phyloP scores from a whole-genome alignment of 345 rosid species.

The Physaria fendleri region DNA sequence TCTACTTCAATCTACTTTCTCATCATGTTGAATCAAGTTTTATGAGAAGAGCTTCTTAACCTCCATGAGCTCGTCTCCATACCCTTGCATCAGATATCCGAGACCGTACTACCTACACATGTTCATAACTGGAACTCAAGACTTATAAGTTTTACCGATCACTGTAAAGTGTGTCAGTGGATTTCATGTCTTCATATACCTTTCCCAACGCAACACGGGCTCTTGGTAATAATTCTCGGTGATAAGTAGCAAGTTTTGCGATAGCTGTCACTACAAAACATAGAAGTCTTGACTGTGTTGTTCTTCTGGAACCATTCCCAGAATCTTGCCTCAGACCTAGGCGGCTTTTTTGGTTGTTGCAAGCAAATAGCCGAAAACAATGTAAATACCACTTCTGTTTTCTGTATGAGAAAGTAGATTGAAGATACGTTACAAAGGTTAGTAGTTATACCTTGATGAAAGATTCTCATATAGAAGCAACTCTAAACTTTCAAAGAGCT shows the following conservation, averaged over 20 bases:
- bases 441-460: constrained; percentile 55
- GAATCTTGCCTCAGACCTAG: constrained; percentile 71
- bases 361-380: constrained; percentile 10
- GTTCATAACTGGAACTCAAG: neutral
- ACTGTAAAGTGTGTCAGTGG: neutral
- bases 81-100: constrained; percentile 77
- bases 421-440: neutral
- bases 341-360: constrained; percentile 41
- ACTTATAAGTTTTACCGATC: neutral
- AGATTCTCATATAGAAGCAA: constrained; percentile 89
- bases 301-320: constrained; percentile 38
- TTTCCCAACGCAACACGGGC: constrained; percentile 97
- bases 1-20: neutral
- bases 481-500: constrained; percentile 92
- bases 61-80: constrained; percentile 76
- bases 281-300: constrained; percentile 79
- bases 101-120: constrained; percentile 70
- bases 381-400: neutral
- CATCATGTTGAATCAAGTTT: neutral
- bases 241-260: constrained; percentile 86
- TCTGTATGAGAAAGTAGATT: neutral
- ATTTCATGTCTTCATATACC: constrained; percentile 31
- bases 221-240: constrained; percentile 73
- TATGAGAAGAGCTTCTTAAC: constrained; percentile 25
- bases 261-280: constrained; percentile 95